Evolutionary conservation across 2,329 filamentous ascomycete genomes (phyloP), one percentile per base, ranked within the genome.

Genomic region (Venturia asperata): DNA sequence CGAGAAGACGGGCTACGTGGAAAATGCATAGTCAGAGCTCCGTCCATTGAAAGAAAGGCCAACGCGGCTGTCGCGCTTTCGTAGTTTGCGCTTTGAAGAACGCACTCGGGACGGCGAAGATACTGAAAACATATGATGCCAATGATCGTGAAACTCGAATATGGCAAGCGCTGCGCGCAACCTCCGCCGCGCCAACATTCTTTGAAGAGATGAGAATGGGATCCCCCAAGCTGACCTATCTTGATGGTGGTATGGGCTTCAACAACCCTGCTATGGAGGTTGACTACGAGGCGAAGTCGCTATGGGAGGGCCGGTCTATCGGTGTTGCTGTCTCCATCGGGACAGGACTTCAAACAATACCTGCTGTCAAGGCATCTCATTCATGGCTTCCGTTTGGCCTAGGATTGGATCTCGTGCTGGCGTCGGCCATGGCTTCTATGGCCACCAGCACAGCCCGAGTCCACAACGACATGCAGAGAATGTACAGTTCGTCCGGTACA

Each of bases 401-500:
- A 1, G 75, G 75, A 1, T 74, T 71, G 1, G 74, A 77, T 62
- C 74, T 77, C 19, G 71, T 73, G 0, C 69, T 77, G 2, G 74
- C 73, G 3, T 70, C 71, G 34, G 75, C 75, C 0, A 71, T 77
- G 6, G 74, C 73, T 1, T 70, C 71, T 11, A 76, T 77, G 74
- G 75, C 75, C 0, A 76, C 75, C 1, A 70, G 71, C 64, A 76
- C 75, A 1, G 72, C 74, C 2, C 70, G 75, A 3, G 75, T 77
- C 17, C 74, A 77, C 68, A 77, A 77, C 66, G 75, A 77, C 65
- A 74, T 77, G 73, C 73, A 75, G 64, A 72, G 75, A 55, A 76
- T 75, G 74, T 76, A 76, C 69, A 37, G 17, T 69, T 71, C 72
- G 65, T 71, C 69, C 0, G 69, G 69, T n/a, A 77, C 74, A 1